Base-by-base conservation (phyloP, 306 rosid species). In the Quercus parvula region DNA sequence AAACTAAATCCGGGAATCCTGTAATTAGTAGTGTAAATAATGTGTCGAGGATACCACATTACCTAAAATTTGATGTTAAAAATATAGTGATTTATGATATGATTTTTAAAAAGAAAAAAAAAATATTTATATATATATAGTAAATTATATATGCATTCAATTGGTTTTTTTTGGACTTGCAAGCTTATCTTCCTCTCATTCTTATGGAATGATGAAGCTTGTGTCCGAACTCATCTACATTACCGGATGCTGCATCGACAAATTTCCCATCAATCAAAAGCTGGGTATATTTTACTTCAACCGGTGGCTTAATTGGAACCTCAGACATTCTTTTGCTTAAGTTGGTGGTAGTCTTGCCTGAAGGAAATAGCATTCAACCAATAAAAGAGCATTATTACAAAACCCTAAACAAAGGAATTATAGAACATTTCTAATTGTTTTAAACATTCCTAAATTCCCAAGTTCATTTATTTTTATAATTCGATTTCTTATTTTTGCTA, bases 161-260 rank as follows among this genome's bases (percentile, higher is more conserved):
- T 12, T 46, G 15, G 52, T 6, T 38, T 38, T 38, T 46, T 46
- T 46, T 46, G 52, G 14, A 46, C 14, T 12, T 3, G 54, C 4
- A 11, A 46, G 54, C 17, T 49, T 49, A 49, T 49, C 5, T 2
- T 49, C 46, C 46, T 41, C 46, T 8, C 46, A 41, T 41, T 41
- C 46, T 41, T 41, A 41, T 41, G 46, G 46, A 41, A 41, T 41
- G 46, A 41, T 41, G 11, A 41, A 41, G 11, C 46, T 12, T 49
- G 54, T 12, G 54, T 49, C 17, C 4, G 17, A 49, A 49, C 17
- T 49, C 54, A 49, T 49, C 7, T 18, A 7, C 13, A 33, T 18
- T 74, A 92, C 99, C 99, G 41, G 98, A 91, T n/a, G 88, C 93
- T 24, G 99, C 84, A 87, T 92, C 91, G 0, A 91, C 94, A 62